A percentile compares a stretch with the other conserved stretches of the same genome.
Conservation (phyloP, 73 alveolate genomes). For the Symbiodinium natans region DNA sequence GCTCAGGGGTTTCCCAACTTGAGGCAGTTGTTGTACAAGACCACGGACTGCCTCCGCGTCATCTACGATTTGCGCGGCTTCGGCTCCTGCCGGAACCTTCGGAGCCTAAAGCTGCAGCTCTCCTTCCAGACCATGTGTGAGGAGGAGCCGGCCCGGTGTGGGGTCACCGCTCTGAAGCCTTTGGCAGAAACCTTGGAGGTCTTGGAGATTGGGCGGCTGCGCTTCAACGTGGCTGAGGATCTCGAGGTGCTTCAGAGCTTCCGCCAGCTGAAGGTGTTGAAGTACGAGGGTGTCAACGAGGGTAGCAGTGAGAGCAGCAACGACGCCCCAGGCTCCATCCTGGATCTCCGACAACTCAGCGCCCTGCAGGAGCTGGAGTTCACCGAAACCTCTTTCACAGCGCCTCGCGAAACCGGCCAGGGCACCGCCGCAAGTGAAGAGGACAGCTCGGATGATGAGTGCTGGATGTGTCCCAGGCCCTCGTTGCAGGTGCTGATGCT, state of each 20-base stretch:
- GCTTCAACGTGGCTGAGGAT: background rate
- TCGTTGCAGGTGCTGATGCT: background rate
- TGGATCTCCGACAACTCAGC: background rate
- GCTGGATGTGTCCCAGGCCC: background rate
- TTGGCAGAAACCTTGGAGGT: background rate
- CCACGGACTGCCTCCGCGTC: background rate
- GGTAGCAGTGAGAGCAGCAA: too few species aligned
- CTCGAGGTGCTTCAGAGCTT: background rate
- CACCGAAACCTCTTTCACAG: background rate
- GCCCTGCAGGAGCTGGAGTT: background rate
- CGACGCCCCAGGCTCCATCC: background rate
- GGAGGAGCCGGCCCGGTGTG: background rate
- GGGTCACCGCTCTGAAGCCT: background rate
- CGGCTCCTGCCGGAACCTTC: background rate
- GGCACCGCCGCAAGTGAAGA: background rate
- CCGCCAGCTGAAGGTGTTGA: background rate
- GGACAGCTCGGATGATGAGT: conserved; percentile 6
- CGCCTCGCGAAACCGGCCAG: background rate
- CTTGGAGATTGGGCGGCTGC: background rate
- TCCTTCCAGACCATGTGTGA: conserved; percentile 14
- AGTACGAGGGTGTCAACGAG: conserved; percentile 11
- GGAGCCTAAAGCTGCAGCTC: conserved; percentile 1
- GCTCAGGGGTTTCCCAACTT: background rate
- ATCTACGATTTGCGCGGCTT: background rate
- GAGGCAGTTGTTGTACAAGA: background rate